Base-by-base conservation (phyloP, 2,329 filamentous ascomycete species). In the Aschersonia sp. region DNA sequence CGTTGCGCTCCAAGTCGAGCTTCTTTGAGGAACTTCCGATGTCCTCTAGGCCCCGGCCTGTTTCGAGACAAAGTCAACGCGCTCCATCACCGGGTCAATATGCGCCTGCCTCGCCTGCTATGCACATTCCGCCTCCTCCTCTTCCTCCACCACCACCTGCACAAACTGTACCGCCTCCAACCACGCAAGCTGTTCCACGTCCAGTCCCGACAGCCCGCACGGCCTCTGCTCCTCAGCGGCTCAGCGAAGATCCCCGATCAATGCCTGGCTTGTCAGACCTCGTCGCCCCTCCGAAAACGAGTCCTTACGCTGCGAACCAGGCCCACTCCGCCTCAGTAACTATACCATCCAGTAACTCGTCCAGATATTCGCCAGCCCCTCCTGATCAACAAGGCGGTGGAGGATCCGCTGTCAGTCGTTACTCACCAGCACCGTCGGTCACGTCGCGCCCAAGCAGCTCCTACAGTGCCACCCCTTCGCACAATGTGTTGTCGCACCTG, bases 1-100 rank as follows among this genome's bases (percentile, higher is more conserved):
- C 65, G 57, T 51, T 63, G 53, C 62, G 59, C 7, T 60, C 59
- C 33, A 72, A 75, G 51, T 63, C 70, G 39, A 79, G 74, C 54
- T 90, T 90, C 60, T 90, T 88, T 54, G 85, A 89, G 62, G 85
- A 90, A 47, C 68, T 90, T 29, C 85, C 85, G 1, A 63, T 83
- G 46, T 63, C 73, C 2, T 64, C 75, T 4, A 81, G 73, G 57
- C 73, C 79, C n/a, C 75, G 81, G 30, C 76, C 79, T 14, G 70
- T 72, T 30, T 75, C 77, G 1, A 71, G 78, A 47, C 73, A 76
- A 31, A 72, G 69, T 54, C 64, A 62, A 30, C 58, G 67, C 35
- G 59, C 63, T 41, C 59, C 64, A 5, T 73, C 72, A 6, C 70
- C 73, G 12, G 59, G 47, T 40, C 51, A 47, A 30, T 55, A 54